Percentiles rank a stretch among this genome's conserved stretches.
Conservation (phyloP, 768 basidiomycete species). For the Boletus subcaerulescens region DNA sequence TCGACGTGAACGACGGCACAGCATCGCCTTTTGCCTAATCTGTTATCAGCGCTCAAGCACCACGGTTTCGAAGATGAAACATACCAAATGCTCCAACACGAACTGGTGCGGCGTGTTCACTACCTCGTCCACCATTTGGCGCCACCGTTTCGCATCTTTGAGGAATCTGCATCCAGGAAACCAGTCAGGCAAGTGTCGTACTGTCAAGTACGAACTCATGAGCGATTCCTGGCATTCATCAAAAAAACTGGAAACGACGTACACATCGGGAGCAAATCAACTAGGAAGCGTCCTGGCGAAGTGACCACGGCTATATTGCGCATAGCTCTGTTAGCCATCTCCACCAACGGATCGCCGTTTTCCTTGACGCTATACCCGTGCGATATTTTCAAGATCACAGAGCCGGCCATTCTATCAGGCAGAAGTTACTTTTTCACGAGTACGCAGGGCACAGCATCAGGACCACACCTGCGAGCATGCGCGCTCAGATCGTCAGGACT, state of each 20-base stretch:
- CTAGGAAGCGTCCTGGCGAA: constrained; percentile 3
- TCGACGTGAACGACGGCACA: constrained; percentile 11
- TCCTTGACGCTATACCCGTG: constrained; percentile 34
- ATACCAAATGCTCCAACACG: constrained; percentile 7
- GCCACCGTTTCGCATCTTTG: constrained; percentile 4
- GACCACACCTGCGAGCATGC: constrained; percentile 6
- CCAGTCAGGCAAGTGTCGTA: constrained; percentile 18
- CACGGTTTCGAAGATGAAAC: not conserved
- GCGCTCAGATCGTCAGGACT: not conserved
- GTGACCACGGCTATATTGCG: constrained; percentile 7
- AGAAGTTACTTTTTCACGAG: not conserved
- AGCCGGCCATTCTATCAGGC: not conserved
- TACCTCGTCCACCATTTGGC: constrained; percentile 1
- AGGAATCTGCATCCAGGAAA: constrained; percentile 17
- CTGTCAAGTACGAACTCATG: not conserved
- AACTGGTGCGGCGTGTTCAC: constrained; percentile 3
- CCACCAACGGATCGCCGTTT: constrained; percentile 32
- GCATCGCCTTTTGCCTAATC: constrained; percentile 8
- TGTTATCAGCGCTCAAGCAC: not conserved
- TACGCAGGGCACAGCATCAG: not conserved
- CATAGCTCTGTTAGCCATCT: constrained; percentile 25
- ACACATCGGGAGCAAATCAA: constrained; percentile 8
- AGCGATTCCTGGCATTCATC: not conserved
- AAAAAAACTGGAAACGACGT: not conserved
- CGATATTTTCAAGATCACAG: constrained; percentile 33